Conservation (phyloP, 2,329 filamentous ascomycete species). For the Xylogone sp. region DNA sequence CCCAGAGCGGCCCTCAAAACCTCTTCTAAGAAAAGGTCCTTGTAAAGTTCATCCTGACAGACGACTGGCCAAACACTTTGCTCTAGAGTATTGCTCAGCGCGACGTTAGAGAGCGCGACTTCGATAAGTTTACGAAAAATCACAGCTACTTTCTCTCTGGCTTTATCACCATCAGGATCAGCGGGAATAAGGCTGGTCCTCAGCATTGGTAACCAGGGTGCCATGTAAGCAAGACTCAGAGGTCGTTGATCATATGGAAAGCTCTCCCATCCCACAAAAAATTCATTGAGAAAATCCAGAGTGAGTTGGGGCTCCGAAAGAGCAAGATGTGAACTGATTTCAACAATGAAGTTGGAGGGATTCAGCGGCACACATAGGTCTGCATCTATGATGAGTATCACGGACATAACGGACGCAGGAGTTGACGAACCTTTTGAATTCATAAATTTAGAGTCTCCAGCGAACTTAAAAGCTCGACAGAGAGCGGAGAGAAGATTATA, state of each 20-base stretch:
- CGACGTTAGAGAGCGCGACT: constrained; percentile 56
- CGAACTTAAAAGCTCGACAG: constrained; percentile 65
- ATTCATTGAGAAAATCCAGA: constrained; percentile 67
- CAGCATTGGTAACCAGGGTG: constrained; percentile 62
- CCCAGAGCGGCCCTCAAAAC: constrained; percentile 60
- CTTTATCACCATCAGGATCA: constrained; percentile 62
- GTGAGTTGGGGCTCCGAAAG: constrained; percentile 63
- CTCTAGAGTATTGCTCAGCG: constrained; percentile 57
- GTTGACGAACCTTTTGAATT: constrained; percentile 51
- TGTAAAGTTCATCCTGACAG: constrained; percentile 58
- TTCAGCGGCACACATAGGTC: constrained; percentile 62
- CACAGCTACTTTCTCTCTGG: constrained; percentile 58
- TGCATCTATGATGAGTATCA: constrained; percentile 21
- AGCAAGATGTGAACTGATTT: constrained; percentile 61
- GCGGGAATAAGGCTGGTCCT: constrained; percentile 55
- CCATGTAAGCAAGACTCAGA: constrained; percentile 65
- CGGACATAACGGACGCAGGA: background rate
- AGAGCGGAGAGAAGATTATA: constrained; percentile 66
- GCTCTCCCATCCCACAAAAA: constrained; percentile 69
- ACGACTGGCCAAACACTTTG: constrained; percentile 64
- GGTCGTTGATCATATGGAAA: constrained; percentile 65
- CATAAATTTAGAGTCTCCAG: constrained; percentile 56
- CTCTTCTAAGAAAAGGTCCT: constrained; percentile 66
- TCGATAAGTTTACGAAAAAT: constrained; percentile 66
- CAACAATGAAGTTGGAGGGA: constrained; percentile 60